A percentile compares a stretch with the other conserved stretches of the same genome.
phyloP scores from a whole-genome alignment of 164 flowering plant genomes.

The Buxus sempervirens region DNA sequence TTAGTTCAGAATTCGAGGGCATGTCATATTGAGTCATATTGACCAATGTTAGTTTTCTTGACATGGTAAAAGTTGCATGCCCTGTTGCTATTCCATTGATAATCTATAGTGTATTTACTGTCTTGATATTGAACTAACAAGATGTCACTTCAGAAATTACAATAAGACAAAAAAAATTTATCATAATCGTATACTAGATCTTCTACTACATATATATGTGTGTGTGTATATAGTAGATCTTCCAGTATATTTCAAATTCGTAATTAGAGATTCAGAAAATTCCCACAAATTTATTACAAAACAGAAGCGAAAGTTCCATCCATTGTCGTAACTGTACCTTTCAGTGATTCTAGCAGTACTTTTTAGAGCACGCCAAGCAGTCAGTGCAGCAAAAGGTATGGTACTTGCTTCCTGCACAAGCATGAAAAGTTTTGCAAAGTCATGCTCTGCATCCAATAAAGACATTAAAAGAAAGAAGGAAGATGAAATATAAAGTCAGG shows the following conservation, averaged over 20 bases:
- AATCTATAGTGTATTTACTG: too few relatives aligned
- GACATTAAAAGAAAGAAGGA: background rate
- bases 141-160: too few relatives aligned
- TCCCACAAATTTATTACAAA: background rate
- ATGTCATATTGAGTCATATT: too few relatives aligned
- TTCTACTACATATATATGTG: too few relatives aligned
- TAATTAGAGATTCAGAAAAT: background rate
- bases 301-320: background rate
- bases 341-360: conserved; percentile 76
- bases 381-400: conserved; percentile 95
- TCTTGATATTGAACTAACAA: too few relatives aligned
- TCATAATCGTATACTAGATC: too few relatives aligned
- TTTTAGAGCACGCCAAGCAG: conserved; percentile 96
- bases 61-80: too few relatives aligned
- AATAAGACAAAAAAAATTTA: background rate
- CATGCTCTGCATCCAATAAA: background rate
- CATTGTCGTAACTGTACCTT: conserved; percentile 58
- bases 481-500: background rate
- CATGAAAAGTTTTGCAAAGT: conserved; percentile 9
- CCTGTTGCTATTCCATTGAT: too few relatives aligned
- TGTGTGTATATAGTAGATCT: too few relatives aligned
- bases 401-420: conserved; percentile 87
- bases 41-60: too few relatives aligned
- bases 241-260: background rate
- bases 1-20: too few relatives aligned